A percentile compares a stretch with the other conserved stretches of the same genome.
Conservation (phyloP, 2,329 filamentous ascomycete genomes). For the Colletotrichum salicis region DNA sequence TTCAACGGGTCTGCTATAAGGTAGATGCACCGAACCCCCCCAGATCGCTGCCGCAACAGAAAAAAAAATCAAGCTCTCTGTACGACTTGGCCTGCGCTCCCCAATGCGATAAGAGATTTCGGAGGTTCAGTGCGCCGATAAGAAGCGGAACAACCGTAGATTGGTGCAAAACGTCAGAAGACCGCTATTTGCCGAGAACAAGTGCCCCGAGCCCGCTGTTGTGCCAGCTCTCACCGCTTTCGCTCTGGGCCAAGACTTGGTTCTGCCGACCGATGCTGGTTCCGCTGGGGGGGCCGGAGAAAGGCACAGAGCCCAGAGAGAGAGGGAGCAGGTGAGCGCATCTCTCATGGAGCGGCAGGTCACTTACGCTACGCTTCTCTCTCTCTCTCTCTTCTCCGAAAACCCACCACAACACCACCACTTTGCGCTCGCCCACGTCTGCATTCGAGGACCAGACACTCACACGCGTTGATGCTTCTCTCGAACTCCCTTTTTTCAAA, state of each 20-base stretch:
- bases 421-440: slow-evolving; percentile 24
- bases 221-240: slow-evolving; percentile 37
- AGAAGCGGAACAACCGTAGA: slow-evolving; percentile 31
- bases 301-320: slow-evolving; percentile 24
- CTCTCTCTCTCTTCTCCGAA: slow-evolving; percentile 35
- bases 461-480: slow-evolving; percentile 30
- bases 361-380: slow-evolving; percentile 30
- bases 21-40: slow-evolving; percentile 22
- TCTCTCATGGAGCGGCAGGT: slow-evolving; percentile 36
- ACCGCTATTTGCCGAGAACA: slow-evolving; percentile 34
- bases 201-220: slow-evolving; percentile 33
- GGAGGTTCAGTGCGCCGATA: slow-evolving; percentile 25
- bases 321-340: slow-evolving; percentile 37
- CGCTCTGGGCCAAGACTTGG: slow-evolving; percentile 32
- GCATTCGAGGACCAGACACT: slow-evolving; percentile 12
- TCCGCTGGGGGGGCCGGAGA: slow-evolving; percentile 30
- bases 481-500: slow-evolving; percentile 19
- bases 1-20: slow-evolving; percentile 19
- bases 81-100: slow-evolving; percentile 11
- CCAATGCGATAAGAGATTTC: slow-evolving; percentile 21
- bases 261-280: slow-evolving; percentile 38
- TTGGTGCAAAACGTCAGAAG: slow-evolving; percentile 33
- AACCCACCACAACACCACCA: slow-evolving; percentile 36
- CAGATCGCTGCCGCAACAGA: slow-evolving; percentile 5
- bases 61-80: slow-evolving; percentile 31